Conservation (phyloP, 1,284 basidiomycete genomes). For the Ganoderma lingzhi region DNA sequence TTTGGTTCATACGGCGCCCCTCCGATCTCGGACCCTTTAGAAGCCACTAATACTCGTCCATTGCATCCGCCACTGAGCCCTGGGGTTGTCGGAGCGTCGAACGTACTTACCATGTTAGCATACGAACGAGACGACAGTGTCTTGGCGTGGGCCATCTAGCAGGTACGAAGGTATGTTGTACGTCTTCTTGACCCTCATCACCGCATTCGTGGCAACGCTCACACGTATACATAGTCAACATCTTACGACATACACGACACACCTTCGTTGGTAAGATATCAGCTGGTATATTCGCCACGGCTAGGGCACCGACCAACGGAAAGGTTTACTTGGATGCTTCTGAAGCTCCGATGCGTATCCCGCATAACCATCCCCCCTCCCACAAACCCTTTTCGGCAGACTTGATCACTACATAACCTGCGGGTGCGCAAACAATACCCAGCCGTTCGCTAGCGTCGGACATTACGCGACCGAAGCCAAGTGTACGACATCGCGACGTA, state of each 20-base stretch:
- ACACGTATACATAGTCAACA: neutral
- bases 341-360: too few relatives aligned
- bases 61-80: too few relatives aligned
- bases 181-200: neutral
- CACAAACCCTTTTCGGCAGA: too few relatives aligned
- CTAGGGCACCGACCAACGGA: neutral
- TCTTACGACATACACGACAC: neutral
- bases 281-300: neutral
- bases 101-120: neutral
- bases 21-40: neutral
- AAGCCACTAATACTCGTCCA: neutral
- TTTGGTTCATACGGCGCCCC: neutral
- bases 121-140: neutral
- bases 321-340: too few relatives aligned
- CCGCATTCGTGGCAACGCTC: neutral
- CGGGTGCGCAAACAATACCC: neutral
- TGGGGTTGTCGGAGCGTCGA: neutral
- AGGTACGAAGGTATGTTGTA: neutral
- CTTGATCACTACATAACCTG: neutral
- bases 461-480: neutral
- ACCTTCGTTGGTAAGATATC: neutral
- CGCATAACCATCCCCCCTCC: too few relatives aligned
- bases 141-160: too few relatives aligned
- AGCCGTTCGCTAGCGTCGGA: neutral
- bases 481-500: neutral